Evolutionary conservation across 805 yeast species (phyloP).

Genomic region (Monosporozyma yasuniensis): DNA sequence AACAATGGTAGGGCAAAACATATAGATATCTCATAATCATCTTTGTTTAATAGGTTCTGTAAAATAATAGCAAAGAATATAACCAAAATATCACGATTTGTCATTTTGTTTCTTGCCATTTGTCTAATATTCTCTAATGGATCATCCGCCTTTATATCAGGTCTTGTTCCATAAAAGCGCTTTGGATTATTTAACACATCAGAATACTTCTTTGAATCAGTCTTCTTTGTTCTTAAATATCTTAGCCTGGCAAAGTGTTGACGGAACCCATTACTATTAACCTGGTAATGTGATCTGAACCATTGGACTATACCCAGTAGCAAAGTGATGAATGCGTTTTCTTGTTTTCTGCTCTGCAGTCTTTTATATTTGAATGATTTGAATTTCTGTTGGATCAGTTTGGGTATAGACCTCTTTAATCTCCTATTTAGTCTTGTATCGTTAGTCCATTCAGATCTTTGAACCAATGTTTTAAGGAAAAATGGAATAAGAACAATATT

Average conservation of each 20-base stretch:
- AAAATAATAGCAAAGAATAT: constrained; percentile 19
- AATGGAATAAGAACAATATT: constrained; percentile 19
- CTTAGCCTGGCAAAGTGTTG: constrained; percentile 14
- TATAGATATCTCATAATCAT: background rate
- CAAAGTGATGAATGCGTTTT: constrained; percentile 10
- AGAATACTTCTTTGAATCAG: constrained; percentile 1
- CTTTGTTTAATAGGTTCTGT: constrained; percentile 9
- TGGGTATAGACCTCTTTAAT: constrained; percentile 19
- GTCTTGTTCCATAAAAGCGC: constrained; percentile 16
- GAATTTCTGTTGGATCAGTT: constrained; percentile 16
- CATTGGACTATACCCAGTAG: constrained; percentile 20
- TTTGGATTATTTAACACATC: constrained; percentile 9
- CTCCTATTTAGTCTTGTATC: constrained; percentile 16
- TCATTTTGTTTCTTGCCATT: constrained; percentile 18
- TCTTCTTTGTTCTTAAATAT: background rate
- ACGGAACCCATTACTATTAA: constrained; percentile 23
- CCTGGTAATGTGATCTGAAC: constrained; percentile 20
- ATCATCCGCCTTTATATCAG: constrained; percentile 2
- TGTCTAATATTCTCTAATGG: constrained; percentile 7
- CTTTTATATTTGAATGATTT: constrained; percentile 3
- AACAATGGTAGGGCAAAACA: constrained; percentile 21
- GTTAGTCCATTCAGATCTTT: constrained; percentile 9
- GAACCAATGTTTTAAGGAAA: constrained; percentile 8
- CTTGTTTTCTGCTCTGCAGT: background rate
- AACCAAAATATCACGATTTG: constrained; percentile 17